phyloP scores from a whole-genome alignment of 129 eudicot species.

The Ambrosia artemisiifolia region DNA sequence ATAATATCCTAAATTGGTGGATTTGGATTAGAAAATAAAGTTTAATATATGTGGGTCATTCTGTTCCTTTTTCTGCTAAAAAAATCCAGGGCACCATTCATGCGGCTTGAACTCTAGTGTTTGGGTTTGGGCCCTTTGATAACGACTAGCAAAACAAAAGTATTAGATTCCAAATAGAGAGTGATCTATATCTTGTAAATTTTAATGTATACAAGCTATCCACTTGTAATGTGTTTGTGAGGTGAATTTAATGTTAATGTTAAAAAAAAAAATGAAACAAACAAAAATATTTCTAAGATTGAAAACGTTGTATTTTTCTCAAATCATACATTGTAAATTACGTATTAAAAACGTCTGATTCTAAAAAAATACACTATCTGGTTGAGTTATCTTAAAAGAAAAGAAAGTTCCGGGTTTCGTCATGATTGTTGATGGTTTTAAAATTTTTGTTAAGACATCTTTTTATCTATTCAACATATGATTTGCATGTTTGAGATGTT shows the following conservation, averaged over 20 bases:
- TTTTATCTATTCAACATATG: too few relatives aligned
- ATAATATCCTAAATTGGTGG: conserved; percentile 3
- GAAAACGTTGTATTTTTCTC: not conserved
- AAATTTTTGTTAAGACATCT: too few relatives aligned
- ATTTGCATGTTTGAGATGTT: not conserved
- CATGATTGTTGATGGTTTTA: not conserved
- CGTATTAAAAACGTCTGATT: too few relatives aligned
- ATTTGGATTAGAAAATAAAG: not conserved
- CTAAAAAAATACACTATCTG: too few relatives aligned
- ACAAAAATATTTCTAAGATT: too few relatives aligned
- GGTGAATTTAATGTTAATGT: too few relatives aligned
- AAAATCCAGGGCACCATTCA: not conserved
- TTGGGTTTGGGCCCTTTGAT: not conserved
- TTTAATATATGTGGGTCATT: not conserved
- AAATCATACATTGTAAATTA: too few relatives aligned
- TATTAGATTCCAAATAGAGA: not conserved
- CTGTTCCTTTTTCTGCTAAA: not conserved
- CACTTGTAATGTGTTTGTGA: too few relatives aligned
- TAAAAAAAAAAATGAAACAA: too few relatives aligned
- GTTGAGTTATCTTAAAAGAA: too few relatives aligned
- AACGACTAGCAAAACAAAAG: not conserved
- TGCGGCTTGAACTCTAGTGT: not conserved
- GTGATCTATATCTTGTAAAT: not conserved
- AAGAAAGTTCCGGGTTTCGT: too few relatives aligned
- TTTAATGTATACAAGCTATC: too few relatives aligned